Evolutionary conservation across 1,284 basidiomycete species (phyloP).

Genomic region (Neotropicomus parvogracilis): DNA sequence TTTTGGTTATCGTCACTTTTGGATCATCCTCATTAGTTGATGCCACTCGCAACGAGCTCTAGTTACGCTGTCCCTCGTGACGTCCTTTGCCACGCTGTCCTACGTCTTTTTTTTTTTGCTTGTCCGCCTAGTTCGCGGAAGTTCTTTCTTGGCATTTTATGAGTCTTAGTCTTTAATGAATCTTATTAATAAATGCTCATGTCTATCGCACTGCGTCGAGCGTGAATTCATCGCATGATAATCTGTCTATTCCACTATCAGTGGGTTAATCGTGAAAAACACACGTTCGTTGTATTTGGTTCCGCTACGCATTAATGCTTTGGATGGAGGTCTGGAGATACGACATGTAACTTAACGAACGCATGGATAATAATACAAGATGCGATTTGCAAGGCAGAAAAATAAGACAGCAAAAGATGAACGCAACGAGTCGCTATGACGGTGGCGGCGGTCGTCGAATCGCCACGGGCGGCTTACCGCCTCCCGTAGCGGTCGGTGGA

Average conservation of each 20-base stretch:
- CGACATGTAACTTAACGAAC: neutral
- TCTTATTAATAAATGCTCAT: constrained; percentile 19
- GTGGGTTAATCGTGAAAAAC: no score
- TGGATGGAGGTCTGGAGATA: neutral
- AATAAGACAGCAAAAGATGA: no score
- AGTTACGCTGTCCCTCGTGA: constrained; percentile 20
- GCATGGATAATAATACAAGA: constrained; percentile 2
- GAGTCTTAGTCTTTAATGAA: constrained; percentile 5
- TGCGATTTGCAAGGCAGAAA: constrained; percentile 4
- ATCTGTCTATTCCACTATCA: no score
- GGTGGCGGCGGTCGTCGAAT: constrained; percentile 33
- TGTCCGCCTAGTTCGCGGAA: constrained; percentile 8
- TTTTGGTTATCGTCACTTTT: neutral
- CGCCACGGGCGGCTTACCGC: constrained; percentile 33
- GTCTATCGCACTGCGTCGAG: constrained; percentile 2
- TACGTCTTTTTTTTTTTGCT: constrained; percentile 3
- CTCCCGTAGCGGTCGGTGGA: constrained; percentile 1
- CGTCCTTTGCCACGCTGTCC: constrained; percentile 14
- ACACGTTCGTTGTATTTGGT: no score
- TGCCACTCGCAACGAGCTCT: constrained; percentile 21
- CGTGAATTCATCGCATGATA: no score
- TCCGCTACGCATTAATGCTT: no score
- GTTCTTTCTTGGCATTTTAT: constrained; percentile 4
- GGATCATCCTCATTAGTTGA: constrained; percentile 5
- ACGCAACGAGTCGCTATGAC: constrained; percentile 5